phyloP scores from a whole-genome alignment of 164 flowering plant genomes.

The Sextonia rubra region DNA sequence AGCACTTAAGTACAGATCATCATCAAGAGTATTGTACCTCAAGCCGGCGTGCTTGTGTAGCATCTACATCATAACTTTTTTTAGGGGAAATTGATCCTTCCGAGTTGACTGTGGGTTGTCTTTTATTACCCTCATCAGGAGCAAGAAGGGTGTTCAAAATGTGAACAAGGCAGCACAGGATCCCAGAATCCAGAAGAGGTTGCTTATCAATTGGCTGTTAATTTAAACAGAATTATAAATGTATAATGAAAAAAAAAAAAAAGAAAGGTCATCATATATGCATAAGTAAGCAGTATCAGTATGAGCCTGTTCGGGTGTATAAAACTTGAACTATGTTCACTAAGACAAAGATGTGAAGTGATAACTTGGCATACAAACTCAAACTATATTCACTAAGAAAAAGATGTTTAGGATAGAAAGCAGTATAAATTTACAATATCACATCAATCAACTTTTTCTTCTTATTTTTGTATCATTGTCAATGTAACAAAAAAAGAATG shows the following conservation, averaged over 20 bases:
- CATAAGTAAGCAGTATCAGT: not conserved
- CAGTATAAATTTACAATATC: not conserved
- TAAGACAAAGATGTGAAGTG: not conserved
- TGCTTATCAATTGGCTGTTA: constrained; percentile 92
- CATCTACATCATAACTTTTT: constrained; percentile 28
- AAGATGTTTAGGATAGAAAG: not conserved
- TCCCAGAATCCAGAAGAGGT: constrained; percentile 96
- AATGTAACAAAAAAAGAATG: not conserved
- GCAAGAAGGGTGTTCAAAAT: constrained; percentile 74
- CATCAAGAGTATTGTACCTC: constrained; percentile 52
- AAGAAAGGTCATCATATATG: not conserved
- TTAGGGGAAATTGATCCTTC: constrained; percentile 20
- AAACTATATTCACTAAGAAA: too few species aligned
- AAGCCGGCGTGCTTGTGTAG: constrained; percentile 48
- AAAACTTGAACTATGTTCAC: not conserved
- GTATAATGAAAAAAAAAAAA: not conserved
- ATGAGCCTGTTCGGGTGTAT: not conserved
- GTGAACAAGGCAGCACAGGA: constrained; percentile 90
- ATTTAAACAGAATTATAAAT: not conserved
- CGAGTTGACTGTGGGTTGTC: constrained; percentile 19
- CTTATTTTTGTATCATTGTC: not conserved
- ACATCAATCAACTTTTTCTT: not conserved
- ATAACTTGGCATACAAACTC: too few species aligned
- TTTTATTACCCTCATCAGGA: constrained; percentile 38
- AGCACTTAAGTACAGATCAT: not conserved